phyloP scores from a whole-genome alignment of 805 yeast species.

The Starmerella bombicola region DNA sequence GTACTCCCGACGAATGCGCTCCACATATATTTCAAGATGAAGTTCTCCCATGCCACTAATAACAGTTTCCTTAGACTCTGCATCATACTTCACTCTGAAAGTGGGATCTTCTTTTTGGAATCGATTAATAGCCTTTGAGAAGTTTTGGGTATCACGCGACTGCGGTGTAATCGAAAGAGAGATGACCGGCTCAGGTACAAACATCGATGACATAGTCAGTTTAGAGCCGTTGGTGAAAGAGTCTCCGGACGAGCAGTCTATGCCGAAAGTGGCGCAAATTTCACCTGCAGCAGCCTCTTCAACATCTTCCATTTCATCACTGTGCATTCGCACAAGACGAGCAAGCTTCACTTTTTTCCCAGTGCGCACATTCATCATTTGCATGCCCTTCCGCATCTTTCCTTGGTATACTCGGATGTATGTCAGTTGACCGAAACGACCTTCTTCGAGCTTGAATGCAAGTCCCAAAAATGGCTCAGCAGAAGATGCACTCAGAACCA shows the following conservation, averaged over 20 bases:
- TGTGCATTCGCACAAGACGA: constrained; percentile 94
- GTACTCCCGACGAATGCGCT: constrained; percentile 95
- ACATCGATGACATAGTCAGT: constrained; percentile 94
- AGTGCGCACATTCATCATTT: constrained; percentile 76
- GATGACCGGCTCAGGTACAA: constrained; percentile 96
- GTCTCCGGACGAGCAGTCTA: constrained; percentile 98
- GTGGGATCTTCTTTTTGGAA: constrained; percentile 99
- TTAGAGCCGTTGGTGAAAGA: constrained; percentile 80
- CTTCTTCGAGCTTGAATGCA: constrained; percentile 98
- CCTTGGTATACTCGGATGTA: constrained; percentile 97
- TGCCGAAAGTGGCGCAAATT: constrained; percentile 98
- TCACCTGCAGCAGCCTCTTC: constrained; percentile 95
- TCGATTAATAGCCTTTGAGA: constrained; percentile 91
- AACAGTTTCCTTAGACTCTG: constrained; percentile 85
- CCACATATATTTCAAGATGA: constrained; percentile 93
- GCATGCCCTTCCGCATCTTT: constrained; percentile 75
- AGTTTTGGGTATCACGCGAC: constrained; percentile 73
- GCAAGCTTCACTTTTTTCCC: constrained; percentile 90
- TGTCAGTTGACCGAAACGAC: constrained; percentile 94
- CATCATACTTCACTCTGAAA: constrained; percentile 80
- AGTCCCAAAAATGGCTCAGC: constrained; percentile 80
- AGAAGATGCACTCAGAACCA: constrained; percentile 61
- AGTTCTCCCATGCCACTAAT: constrained; percentile 98
- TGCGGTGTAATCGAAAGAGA: constrained; percentile 84
- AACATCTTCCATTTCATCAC: constrained; percentile 97